These are phyloP conservation scores for Annulohypoxylon truncatum DNA, from an alignment of 2,329 filamentous ascomycete genomes.

Conservation along the genomic window DNA sequence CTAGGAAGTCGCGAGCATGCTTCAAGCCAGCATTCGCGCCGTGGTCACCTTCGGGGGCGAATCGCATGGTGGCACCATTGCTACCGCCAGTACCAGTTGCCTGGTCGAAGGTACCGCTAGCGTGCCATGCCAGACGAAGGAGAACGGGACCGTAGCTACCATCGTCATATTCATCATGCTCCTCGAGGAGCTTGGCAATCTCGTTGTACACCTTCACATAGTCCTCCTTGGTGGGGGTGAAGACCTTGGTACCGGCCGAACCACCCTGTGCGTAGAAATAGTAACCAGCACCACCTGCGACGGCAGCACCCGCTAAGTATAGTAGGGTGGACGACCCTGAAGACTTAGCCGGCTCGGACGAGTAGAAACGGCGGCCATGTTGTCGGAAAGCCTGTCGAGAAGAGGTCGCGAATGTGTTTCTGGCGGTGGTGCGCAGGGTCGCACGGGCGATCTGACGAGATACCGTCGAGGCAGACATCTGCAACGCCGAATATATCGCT, in stretches of 20 bases:
- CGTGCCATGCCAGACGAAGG: constrained; percentile 92
- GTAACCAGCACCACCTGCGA: constrained; percentile 72
- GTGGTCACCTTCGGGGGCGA: constrained; percentile 87
- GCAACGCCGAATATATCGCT: constrained; percentile 9
- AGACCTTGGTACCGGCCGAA: constrained; percentile 64
- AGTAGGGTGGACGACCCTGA: constrained; percentile 61
- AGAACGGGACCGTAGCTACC: constrained; percentile 95
- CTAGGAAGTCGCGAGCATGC: constrained; percentile 89
- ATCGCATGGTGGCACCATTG: constrained; percentile 98
- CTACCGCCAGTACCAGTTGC: constrained; percentile 89
- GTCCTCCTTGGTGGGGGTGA: constrained; percentile 83
- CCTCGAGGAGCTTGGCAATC: constrained; percentile 81
- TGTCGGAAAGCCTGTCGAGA: constrained; percentile 78
- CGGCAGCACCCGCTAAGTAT: constrained; percentile 69
- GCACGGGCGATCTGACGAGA: constrained; percentile 66
- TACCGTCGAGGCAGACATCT: constrained; percentile 60
- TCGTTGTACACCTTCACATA: constrained; percentile 96
- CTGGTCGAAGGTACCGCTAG: constrained; percentile 91
- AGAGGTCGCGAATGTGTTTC: constrained; percentile 68
- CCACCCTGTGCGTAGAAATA: constrained; percentile 72
- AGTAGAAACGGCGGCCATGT: constrained; percentile 81
- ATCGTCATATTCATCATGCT: constrained; percentile 96
- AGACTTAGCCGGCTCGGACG: constrained; percentile 72
- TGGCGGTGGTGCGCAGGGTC: constrained; percentile 69
- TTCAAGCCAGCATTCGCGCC: constrained; percentile 93